phyloP scores from a whole-genome alignment of 2,329 filamentous ascomycete species.

The Aspergillus bombycis region DNA sequence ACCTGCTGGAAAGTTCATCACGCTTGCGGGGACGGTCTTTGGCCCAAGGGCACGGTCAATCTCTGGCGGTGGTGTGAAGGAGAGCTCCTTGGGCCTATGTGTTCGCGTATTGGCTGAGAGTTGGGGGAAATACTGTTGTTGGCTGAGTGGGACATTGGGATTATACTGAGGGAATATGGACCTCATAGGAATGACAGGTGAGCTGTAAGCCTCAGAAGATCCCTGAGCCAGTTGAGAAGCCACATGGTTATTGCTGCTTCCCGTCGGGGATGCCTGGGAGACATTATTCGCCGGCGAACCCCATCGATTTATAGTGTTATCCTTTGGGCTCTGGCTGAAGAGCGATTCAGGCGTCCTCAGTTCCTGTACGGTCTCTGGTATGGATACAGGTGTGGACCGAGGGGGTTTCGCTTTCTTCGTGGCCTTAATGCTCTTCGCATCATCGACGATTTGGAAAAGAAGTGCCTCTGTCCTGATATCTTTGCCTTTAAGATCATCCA shows the following conservation, averaged over 20 bases:
- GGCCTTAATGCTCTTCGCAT: slow-evolving; percentile 34
- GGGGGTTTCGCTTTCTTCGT: slow-evolving; percentile 26
- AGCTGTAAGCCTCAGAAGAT: slow-evolving; percentile 25
- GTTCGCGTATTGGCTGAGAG: slow-evolving; percentile 19
- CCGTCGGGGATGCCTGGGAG: slow-evolving; percentile 1
- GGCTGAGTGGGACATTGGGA: slow-evolving; percentile 37
- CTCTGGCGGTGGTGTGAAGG: slow-evolving; percentile 36
- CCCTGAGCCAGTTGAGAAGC: slow-evolving; percentile 17
- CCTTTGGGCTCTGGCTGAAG: slow-evolving; percentile 13
- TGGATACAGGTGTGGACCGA: slow-evolving; percentile 21
- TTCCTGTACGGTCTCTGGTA: slow-evolving; percentile 15
- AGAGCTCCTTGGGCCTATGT: slow-evolving; percentile 29
- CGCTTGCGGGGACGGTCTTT: slow-evolving; percentile 47
- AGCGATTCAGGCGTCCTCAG: slow-evolving; percentile 21
- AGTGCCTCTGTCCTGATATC: slow-evolving; percentile 38
- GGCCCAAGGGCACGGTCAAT: slow-evolving; percentile 41
- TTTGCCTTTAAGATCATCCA: slow-evolving; percentile 36
- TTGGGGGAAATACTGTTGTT: slow-evolving; percentile 42
- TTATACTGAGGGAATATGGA: slow-evolving; percentile 53
- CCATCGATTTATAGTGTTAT: slow-evolving; percentile 1
- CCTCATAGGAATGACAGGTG: slow-evolving; percentile 43
- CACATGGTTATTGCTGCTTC: slow-evolving; percentile 17
- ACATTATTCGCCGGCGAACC: not conserved
- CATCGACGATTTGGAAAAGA: slow-evolving; percentile 43
- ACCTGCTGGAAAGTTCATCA: slow-evolving; percentile 45